Evolutionary conservation across 805 yeast genomes (phyloP), one percentile per base, ranked within the genome.

Genomic region (Wickerhamomyces strasburgensis): DNA sequence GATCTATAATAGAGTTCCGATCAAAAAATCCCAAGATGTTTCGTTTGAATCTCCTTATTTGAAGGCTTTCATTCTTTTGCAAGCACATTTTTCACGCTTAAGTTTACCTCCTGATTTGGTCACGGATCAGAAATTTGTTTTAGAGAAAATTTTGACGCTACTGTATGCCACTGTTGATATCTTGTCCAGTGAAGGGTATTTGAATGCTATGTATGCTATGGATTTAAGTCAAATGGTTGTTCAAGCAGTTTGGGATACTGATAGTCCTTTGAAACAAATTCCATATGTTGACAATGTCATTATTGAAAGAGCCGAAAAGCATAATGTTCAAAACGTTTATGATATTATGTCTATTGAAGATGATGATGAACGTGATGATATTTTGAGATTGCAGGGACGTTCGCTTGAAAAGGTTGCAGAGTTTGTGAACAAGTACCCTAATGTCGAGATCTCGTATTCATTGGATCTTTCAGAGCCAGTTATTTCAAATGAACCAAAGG

Each of bases 381-480:
- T 89, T 2, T 62, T 90, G 42, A 76, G 73, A 15, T 61, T 80
- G 44, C 60, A 66, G 9, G 75, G 72, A 2, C 56, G 56, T 3
- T 63, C 76, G 42, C 61, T 89, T 48, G 65, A 69, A 27, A 69
- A 67, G 17, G 88, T 90, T 34, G 97, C 97, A 0, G 76, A 76
- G 14, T 93, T 90, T 65, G 95, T 88, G 37, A 93, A 93, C 60
- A 76, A 73, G 43, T 93, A 84, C 58, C 98, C 98, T 11, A 84
- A 84, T 53, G 67, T 93, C 37, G 97, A 90, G 43, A 52, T 81
- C 9, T 63, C 73, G 3, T 80, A 77, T 49, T 67, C 70, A 24
- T 35, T 83, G 5, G 73, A 70, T 15, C 46, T 61, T 16, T 52
- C 59, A 1, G 62, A 66, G 9, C 60, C 65, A 0, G 43, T 75